Evolutionary conservation across 2,329 filamentous ascomycete species (phyloP), one percentile per base, ranked within the genome.

Genomic region (Ophiostoma tasmaniense): DNA sequence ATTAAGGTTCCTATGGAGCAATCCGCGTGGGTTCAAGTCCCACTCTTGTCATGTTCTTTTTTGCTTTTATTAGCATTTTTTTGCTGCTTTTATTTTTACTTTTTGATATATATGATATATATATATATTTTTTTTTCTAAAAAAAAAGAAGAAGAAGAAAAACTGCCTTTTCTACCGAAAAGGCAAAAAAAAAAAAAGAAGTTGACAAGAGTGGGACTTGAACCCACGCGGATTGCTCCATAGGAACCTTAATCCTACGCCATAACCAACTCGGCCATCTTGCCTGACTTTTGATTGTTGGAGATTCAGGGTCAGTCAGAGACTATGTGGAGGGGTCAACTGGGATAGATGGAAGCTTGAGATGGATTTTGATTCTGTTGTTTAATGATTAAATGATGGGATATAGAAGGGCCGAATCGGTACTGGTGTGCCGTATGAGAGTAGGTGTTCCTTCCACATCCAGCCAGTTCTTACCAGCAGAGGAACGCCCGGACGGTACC

Each of bases 11-110:
- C 72, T 73, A 71, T 73, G 72, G 72, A 73, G 72, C 71, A 73
- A 73, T 73, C 77, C 76, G 75, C 77, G 77, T 79, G 77, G 77
- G 77, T 78, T 79, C 77, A 76, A 78, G 66, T 70, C 69, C 69
- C 69, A 70, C 69, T 70, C 69, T 68, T 68, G 66, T 70, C 69
- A 70, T 13, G 14, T 11, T 67, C 39, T 64, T 67, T 67, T 33
- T 33, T 33, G n/a, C n/a, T n/a, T n/a, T n/a, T n/a, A n/a, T n/a
- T n/a, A n/a, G n/a, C n/a, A n/a, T 11, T 11, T 39, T 39, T 52
- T 37, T 28, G 66, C 50, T 35, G 50, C n/a, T 65, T 55, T 22
- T n/a, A 10, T 4, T 33, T 42, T 30, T 22, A n/a, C n/a, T 37
- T 39, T 65, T 55, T 28, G 33, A 2, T 33, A 6, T 33, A 5